Evolutionary conservation across 495 filamentous ascomycete species (phyloP).

Genomic region (Chaetomium tenue): DNA sequence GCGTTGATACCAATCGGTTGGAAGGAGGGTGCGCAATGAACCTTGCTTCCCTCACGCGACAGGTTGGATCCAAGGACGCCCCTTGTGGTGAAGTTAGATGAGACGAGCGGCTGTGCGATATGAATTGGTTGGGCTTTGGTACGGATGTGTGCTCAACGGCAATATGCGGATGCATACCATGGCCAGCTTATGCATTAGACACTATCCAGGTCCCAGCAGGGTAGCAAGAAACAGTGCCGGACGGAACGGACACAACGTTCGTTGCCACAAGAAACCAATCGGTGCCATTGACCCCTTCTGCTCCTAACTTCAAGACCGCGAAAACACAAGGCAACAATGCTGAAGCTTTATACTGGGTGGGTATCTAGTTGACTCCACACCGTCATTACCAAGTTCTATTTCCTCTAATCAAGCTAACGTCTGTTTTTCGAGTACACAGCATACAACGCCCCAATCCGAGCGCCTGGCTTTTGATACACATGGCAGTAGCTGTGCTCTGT

Average conservation of each 20-base stretch:
- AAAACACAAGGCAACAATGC: background rate
- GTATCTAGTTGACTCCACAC: background rate
- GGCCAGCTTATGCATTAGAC: no score
- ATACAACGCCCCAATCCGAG: background rate
- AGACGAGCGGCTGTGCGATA: background rate
- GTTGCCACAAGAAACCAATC: no score
- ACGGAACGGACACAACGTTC: background rate
- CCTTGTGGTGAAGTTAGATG: background rate
- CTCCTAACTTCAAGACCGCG: background rate
- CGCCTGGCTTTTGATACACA: background rate
- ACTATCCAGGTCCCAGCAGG: no score
- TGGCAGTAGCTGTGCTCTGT: background rate
- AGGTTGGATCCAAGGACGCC: background rate
- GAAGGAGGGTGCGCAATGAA: constrained; percentile 52
- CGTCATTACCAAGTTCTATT: background rate
- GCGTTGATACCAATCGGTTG: constrained; percentile 86
- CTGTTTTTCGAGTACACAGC: background rate
- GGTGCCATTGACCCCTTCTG: background rate
- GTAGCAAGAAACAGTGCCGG: no score
- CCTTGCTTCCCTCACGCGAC: no score
- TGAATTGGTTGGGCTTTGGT: background rate
- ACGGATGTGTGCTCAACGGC: no score
- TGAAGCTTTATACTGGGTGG: background rate
- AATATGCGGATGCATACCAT: no score
- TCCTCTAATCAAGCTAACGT: background rate